Conservation (phyloP, 108 stramenopile species). For the Pseudonitzschia multiseries region DNA sequence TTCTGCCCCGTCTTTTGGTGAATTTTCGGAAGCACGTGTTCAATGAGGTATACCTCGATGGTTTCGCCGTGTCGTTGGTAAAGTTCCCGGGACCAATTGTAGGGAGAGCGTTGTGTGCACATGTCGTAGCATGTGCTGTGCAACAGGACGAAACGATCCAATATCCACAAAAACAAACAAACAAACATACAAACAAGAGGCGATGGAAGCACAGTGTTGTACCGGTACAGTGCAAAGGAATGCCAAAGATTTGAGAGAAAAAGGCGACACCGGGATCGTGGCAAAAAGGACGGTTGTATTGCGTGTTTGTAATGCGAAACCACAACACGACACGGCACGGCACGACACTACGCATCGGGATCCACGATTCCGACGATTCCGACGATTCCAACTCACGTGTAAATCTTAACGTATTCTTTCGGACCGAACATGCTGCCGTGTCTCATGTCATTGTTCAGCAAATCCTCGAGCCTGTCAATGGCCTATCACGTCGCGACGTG, state of each 20-base stretch:
- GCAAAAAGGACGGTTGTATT: no score
- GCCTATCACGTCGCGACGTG: conserved; percentile 42
- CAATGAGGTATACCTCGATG: conserved; percentile 89
- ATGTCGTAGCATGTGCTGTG: conserved; percentile 99
- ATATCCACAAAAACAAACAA: not conserved
- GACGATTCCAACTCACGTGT: conserved; percentile 74
- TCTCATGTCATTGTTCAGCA: conserved; percentile 86
- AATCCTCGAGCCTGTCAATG: conserved; percentile 85
- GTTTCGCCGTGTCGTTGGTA: conserved; percentile 96
- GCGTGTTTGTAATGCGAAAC: no score
- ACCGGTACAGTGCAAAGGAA: no score
- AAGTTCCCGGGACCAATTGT: conserved; percentile 98
- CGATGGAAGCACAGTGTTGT: no score
- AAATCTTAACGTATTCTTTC: conserved; percentile 90
- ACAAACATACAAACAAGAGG: not conserved
- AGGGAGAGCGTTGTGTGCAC: conserved; percentile 99
- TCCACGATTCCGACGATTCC: not conserved
- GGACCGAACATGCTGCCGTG: conserved; percentile 86
- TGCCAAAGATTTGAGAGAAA: no score
- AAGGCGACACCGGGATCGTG: no score
- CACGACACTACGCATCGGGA: no score
- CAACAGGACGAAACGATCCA: not conserved
- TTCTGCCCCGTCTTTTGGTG: conserved; percentile 81
- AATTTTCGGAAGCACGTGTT: conserved; percentile 90
- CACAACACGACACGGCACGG: no score